A percentile compares a stretch with the other conserved stretches of the same genome.
phyloP scores from a whole-genome alignment of 768 basidiomycete genomes.

The Infundibulicybe gibba region DNA sequence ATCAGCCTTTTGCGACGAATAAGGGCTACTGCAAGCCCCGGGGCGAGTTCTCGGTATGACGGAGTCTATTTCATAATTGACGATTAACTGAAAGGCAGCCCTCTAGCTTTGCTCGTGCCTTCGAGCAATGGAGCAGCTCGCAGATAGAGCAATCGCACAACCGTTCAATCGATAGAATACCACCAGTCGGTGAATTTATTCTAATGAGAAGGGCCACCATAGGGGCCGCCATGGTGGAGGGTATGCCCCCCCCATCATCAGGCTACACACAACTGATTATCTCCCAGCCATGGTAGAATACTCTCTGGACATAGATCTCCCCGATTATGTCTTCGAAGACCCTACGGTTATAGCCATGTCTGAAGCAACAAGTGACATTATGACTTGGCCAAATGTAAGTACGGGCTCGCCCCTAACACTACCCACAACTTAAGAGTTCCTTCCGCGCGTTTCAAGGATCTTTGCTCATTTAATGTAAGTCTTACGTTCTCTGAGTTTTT shows the following conservation, averaged over 20 bases:
- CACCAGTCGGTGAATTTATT: constrained; percentile 12
- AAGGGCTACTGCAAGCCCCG: too few species aligned
- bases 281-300: constrained; percentile 14
- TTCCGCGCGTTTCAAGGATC: too few species aligned
- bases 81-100: neutral
- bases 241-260: constrained; percentile 1
- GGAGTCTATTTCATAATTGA: too few species aligned
- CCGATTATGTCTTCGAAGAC: constrained; percentile 12
- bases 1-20: too few species aligned
- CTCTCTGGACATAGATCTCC: constrained; percentile 11
- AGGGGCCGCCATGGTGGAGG: constrained; percentile 13
- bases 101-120: constrained; percentile 9
- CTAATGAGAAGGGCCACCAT: constrained; percentile 11
- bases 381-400: constrained; percentile 17
- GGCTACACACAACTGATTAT: neutral
- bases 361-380: constrained; percentile 14
- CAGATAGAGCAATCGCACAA: constrained; percentile 6
- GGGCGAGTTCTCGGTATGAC: too few species aligned
- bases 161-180: constrained; percentile 1
- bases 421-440: too few species aligned
- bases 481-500: too few species aligned
- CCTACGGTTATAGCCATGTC: constrained; percentile 12
- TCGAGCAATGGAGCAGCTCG: constrained; percentile 7
- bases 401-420: neutral
- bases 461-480: too few species aligned